A percentile compares a stretch with the other conserved stretches of the same genome.
phyloP scores from a whole-genome alignment of 345 rosid species.

The Fremontodendron californicum region DNA sequence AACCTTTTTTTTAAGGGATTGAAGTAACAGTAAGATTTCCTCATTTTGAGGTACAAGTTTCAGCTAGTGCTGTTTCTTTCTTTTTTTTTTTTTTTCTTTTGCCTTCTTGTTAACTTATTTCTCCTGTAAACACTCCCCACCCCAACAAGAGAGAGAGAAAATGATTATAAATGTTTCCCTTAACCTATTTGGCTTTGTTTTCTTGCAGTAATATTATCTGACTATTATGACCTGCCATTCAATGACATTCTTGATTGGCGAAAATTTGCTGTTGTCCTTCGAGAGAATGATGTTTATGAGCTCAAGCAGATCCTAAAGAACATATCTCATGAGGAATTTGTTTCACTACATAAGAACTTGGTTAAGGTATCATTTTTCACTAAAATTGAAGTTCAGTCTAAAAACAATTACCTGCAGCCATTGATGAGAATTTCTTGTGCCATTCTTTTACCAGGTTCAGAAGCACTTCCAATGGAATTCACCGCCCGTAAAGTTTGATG shows the following conservation, averaged over 20 bases:
- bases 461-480: constrained; percentile 96
- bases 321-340: constrained; percentile 64
- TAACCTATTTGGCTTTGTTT: constrained; percentile 14
- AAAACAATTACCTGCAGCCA: not conserved
- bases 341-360: constrained; percentile 64
- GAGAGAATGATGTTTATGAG: constrained; percentile 62
- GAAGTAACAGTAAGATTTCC: not conserved
- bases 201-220: constrained; percentile 73
- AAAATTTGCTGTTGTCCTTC: constrained; percentile 70
- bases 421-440: constrained; percentile 12
- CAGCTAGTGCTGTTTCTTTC: not conserved
- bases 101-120: not conserved
- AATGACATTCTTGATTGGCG: constrained; percentile 79
- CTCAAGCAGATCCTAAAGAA: constrained; percentile 76
- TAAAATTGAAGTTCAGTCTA: not conserved
- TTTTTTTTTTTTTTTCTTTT: no score
- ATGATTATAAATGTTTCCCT: not conserved
- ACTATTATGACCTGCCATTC: constrained; percentile 90
- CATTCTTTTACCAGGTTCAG: constrained; percentile 57
- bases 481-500: constrained; percentile 68
- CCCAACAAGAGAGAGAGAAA: not conserved
- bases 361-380: constrained; percentile 52
- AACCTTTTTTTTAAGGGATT: not conserved
- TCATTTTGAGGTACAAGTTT: not conserved
- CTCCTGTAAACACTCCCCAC: not conserved